Base-by-base conservation (phyloP, 768 basidiomycete species). In the Tulasnella sp. region DNA sequence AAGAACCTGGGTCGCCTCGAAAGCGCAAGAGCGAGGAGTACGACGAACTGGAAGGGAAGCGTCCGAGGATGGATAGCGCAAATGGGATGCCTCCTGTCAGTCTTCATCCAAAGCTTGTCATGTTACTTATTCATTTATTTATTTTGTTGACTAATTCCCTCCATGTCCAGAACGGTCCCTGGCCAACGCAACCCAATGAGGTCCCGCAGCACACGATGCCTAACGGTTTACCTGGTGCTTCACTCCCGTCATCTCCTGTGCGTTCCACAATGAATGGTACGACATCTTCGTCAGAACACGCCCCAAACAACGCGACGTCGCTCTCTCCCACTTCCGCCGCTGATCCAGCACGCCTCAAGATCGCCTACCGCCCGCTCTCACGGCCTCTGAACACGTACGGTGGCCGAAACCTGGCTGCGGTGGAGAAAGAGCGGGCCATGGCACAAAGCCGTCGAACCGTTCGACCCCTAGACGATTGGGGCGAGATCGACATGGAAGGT, bases 281-380 rank as follows among this genome's bases (percentile, higher is more conserved):
- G 47, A 19, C 19, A 48, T 26, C 47, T 5, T 48, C 24, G 10
- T 48, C 47, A 5, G 19, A 26, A 7, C 19, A 48, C 5, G 24
- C 47, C n/a, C 56, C 43, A 59, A 54, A 9, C 54, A 64, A 19
- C 19, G 51, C 17, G 34, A 53, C 23, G 56, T 60, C 23, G 49
- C 59, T 68, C 30, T 55, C 64, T 55, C 63, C 34, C 65, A 68
- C 72, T 73, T 81, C 83, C 67, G 74, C 76, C 47, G 72, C 76
- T 63, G 78, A 80, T 66, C 67, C 64, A 54, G 71, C 55, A 32
- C 80, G 86, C 60, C 83, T 86, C 64, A 93, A 87, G 73, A 85
- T 96, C 64, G 88, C 91, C 73, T 96, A 94, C 69, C 76, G 86
- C 29, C 93, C 93, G 0, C 74, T 89, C 17, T 81, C 79, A 9